phyloP scores from a whole-genome alignment of 164 flowering plant species.

The Magnolia sinica region DNA sequence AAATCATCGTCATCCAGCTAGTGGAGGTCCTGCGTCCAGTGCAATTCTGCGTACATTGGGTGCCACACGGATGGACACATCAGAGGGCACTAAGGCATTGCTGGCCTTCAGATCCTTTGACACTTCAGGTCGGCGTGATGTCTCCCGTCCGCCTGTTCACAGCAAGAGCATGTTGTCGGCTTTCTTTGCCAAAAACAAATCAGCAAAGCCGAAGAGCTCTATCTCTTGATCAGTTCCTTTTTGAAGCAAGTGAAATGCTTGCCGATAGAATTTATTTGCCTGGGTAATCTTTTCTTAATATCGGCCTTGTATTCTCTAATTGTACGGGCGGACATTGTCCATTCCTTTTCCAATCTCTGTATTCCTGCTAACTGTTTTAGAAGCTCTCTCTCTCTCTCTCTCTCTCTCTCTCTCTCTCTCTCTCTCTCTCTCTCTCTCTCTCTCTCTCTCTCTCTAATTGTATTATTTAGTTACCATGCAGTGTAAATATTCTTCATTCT shows the following conservation, averaged over 20 bases:
- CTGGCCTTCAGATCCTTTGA: conserved; percentile 58
- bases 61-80: conserved; percentile 36
- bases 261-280: neutral
- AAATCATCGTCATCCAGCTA: conserved; percentile 25
- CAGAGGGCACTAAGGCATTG: conserved; percentile 45
- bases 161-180: conserved; percentile 80
- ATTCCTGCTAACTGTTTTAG: neutral
- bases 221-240: conserved; percentile 23
- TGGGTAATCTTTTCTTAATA: neutral
- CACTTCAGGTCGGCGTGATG: conserved; percentile 33
- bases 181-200: conserved; percentile 62
- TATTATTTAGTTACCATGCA: too few relatives aligned
- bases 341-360: neutral
- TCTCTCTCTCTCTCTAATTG: too few relatives aligned
- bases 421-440: too few relatives aligned
- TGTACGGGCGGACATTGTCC: neutral
- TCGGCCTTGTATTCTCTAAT: neutral
- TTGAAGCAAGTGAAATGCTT: neutral
- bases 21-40: conserved; percentile 41
- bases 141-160: conserved; percentile 53
- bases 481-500: too few relatives aligned
- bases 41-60: conserved; percentile 40
- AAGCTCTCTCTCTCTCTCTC: neutral
- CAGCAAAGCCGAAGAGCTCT: conserved; percentile 31
- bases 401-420: too few relatives aligned